phyloP scores from a whole-genome alignment of 805 yeast species.

The Myxozyma melibiosi region DNA sequence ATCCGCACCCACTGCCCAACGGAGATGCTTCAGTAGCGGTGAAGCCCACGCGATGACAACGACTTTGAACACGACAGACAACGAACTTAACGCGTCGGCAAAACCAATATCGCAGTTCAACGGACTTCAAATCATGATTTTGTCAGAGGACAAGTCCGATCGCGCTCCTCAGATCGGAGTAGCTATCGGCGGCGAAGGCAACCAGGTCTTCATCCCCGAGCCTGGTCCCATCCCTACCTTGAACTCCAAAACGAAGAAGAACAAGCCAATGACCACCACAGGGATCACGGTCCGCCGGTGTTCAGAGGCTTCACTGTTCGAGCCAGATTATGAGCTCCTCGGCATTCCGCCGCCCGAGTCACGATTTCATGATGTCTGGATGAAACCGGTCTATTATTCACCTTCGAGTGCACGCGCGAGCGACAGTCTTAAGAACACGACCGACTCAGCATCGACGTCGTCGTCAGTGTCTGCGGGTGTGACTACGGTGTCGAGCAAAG shows the following conservation, averaged over 20 bases:
- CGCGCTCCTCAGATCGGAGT: not conserved
- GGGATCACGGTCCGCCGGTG: constrained; percentile 4
- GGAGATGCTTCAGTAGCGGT: no score
- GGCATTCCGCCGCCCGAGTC: constrained; percentile 16
- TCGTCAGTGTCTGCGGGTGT: not conserved
- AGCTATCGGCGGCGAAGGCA: not conserved
- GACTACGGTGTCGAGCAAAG: not conserved
- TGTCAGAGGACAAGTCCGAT: not conserved
- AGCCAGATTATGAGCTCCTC: not conserved
- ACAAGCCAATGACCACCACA: not conserved
- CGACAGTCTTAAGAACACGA: not conserved
- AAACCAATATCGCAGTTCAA: not conserved
- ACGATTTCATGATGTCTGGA: constrained; percentile 14
- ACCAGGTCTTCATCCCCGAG: not conserved
- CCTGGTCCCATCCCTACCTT: no score
- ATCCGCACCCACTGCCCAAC: no score
- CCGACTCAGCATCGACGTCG: not conserved
- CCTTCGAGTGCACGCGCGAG: not conserved
- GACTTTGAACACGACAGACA: not conserved
- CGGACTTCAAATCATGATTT: not conserved
- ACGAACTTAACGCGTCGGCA: not conserved
- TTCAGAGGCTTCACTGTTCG: not conserved
- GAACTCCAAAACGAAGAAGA: not conserved
- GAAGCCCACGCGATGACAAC: no score
- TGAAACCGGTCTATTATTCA: not conserved